These are phyloP conservation scores for Crithidia brevicula DNA, from an alignment of 208 protist genomes.

Conservation along the genomic window DNA sequence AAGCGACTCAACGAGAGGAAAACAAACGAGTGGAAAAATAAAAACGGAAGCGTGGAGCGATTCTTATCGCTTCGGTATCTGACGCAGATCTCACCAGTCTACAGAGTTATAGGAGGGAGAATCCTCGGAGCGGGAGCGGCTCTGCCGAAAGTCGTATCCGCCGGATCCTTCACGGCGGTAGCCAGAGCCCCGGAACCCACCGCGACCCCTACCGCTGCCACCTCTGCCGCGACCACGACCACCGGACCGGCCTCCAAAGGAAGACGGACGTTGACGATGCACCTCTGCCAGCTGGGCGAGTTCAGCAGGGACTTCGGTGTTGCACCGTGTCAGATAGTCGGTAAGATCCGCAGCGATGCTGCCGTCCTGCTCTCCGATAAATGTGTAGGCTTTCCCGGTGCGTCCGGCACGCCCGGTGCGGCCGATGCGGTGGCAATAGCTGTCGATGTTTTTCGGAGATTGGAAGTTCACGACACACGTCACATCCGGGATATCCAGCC, in stretches of 20 bases:
- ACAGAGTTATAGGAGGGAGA: background rate
- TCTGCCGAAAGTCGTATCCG: constrained; percentile 1
- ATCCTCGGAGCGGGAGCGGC: background rate
- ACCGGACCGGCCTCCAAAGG: background rate
- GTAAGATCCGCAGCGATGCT: constrained; percentile 66
- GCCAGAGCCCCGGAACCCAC: background rate
- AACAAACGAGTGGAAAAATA: no score
- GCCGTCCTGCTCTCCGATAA: constrained; percentile 66
- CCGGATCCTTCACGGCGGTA: background rate
- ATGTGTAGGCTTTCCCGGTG: constrained; percentile 84
- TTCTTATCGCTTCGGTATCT: no score
- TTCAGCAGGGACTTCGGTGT: constrained; percentile 51
- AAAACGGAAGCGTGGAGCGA: no score
- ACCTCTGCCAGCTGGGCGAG: constrained; percentile 51
- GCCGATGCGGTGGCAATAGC: constrained; percentile 97
- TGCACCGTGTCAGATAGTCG: constrained; percentile 74
- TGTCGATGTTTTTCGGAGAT: constrained; percentile 90
- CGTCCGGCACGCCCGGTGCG: constrained; percentile 93
- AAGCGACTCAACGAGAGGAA: no score
- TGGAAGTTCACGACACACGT: constrained; percentile 95
- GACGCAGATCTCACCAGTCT: no score
- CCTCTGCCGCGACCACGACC: constrained; percentile 16
- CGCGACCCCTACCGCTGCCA: background rate
- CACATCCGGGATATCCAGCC: constrained; percentile 95
- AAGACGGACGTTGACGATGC: constrained; percentile 19